Conservation (phyloP, 2,329 filamentous ascomycete genomes). For the Amauroascus niger region DNA sequence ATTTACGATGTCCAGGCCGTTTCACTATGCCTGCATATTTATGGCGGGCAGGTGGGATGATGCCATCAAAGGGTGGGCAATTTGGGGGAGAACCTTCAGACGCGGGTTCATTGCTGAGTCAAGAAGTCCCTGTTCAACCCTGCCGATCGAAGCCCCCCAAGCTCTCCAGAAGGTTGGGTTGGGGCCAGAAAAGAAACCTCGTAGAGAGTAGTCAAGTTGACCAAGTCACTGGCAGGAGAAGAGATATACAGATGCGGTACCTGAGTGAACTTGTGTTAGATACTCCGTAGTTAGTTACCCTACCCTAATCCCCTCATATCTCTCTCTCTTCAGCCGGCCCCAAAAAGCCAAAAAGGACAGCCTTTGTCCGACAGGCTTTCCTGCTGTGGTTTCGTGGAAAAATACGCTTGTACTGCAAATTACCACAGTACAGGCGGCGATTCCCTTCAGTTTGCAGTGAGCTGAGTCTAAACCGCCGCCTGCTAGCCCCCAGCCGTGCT, state of each 20-base stretch:
- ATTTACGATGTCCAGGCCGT: neutral
- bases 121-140: too few species aligned
- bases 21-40: neutral
- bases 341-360: neutral
- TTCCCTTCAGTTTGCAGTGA: neutral
- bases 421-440: neutral
- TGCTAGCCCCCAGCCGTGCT: slow-evolving; percentile 3
- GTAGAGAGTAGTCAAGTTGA: too few species aligned
- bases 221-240: too few species aligned
- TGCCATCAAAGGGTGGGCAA: too few species aligned
- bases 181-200: too few species aligned
- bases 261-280: too few species aligned
- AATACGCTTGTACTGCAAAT: neutral
- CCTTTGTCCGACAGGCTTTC: neutral
- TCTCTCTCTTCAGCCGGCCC: neutral
- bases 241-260: too few species aligned
- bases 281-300: neutral
- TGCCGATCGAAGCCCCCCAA: too few species aligned
- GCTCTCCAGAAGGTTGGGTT: too few species aligned
- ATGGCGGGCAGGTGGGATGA: neutral
- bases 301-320: neutral
- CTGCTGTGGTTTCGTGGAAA: neutral
- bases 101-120: too few species aligned
- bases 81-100: too few species aligned
- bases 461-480: neutral